Evolutionary conservation across 129 eudicot genomes (phyloP), one percentile per base, ranked within the genome.

Genomic region (Gnaphalium uliginosum): DNA sequence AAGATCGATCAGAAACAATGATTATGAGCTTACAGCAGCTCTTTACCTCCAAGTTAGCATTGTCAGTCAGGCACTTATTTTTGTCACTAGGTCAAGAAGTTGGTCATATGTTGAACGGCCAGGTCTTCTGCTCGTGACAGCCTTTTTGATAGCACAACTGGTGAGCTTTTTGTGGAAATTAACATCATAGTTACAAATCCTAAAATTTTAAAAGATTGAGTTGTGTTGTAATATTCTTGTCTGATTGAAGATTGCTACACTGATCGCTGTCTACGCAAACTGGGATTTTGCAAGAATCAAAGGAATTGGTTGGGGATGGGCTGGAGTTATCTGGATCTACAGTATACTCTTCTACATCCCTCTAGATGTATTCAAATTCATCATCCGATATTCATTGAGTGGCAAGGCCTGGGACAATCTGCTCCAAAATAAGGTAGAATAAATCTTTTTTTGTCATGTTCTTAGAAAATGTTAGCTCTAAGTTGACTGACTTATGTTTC

Each of bases 231-330:
- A 79, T 64, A 66, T 60, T 26, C 24, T 68, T 56, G 75, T 23
- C 26, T 39, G 43, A 23, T n/a, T 78, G 35, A n/a, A 91, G 97
- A 65, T 89, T 57, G 97, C 97, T 69, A 91, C 97, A 23, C 29
- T 91, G n/a, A 81, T 91, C 14, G 92, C 97, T 2, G 97, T 91
- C n/a, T 91, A 91, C 69, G 92, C 96, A 70, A 81, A 87, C 74
- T 91, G 97, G 97, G 86, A 68, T 4, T 91, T 91, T 58, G 97
- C 97, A 3, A 81, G 82, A 27, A 89, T 89, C 46, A n/a, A 81
- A 1, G 97, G 97, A 32, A 80, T 91, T 6, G 97, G 97, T 9
- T 91, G 97, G 97, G 97, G 97, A 27, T 91, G 97, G 97, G 97
- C 96, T 6, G 97, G 92, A 1, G 92, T 91, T 51, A 89, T 91